Conservation (phyloP, 2,329 filamentous ascomycete species). For the Colletotrichum graminicola region DNA sequence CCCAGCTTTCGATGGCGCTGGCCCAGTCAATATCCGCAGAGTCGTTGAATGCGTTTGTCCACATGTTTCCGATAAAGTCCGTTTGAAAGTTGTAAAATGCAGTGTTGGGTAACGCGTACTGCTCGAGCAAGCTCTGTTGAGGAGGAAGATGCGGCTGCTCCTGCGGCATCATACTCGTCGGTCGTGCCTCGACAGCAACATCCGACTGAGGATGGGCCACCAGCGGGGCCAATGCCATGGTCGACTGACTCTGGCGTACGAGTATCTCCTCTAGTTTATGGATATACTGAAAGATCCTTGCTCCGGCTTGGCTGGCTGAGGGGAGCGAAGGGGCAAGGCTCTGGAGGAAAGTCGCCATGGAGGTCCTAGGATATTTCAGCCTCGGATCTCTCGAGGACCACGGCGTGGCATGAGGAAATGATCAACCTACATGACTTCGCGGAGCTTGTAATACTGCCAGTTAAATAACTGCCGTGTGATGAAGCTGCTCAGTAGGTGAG, state of each 20-base stretch:
- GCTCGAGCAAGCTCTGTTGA: constrained; percentile 9
- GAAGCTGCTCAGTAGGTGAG: constrained; percentile 42
- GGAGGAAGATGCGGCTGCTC: not conserved
- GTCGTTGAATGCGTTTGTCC: constrained; percentile 33
- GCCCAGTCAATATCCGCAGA: constrained; percentile 32
- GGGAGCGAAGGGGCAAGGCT: constrained; percentile 39
- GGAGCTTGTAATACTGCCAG: constrained; percentile 36
- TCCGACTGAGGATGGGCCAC: constrained; percentile 3
- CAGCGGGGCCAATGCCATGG: not conserved
- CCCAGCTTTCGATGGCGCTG: constrained; percentile 17
- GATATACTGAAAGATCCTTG: constrained; percentile 39
- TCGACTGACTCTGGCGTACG: constrained; percentile 10
- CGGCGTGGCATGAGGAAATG: not conserved
- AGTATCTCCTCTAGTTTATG: constrained; percentile 40
- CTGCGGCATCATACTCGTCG: constrained; percentile 12
- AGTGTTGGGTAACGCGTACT: constrained; percentile 24
- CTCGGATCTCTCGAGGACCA: too few relatives aligned
- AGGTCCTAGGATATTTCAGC: constrained; percentile 6
- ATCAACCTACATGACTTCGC: constrained; percentile 38
- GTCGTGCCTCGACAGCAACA: not conserved
- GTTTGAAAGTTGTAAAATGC: constrained; percentile 29
- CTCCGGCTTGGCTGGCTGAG: constrained; percentile 36
- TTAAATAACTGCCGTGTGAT: constrained; percentile 39
- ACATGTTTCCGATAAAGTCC: constrained; percentile 31
- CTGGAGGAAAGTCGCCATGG: constrained; percentile 41